Evolutionary conservation across 2,329 filamentous ascomycete species (phyloP), one percentile per base, ranked within the genome.

Genomic region (Sporothrix pallida): DNA sequence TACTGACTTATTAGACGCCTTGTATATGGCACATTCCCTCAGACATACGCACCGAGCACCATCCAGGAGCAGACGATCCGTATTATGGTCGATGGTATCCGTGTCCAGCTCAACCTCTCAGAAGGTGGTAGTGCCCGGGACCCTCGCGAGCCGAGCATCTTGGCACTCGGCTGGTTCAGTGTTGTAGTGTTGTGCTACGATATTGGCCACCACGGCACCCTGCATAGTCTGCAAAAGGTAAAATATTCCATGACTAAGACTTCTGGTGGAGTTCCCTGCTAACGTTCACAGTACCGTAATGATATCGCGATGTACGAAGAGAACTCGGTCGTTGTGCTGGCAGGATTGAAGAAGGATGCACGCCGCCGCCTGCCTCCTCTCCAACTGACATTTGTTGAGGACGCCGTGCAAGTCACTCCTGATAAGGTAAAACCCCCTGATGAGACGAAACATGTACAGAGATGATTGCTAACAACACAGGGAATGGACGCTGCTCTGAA

Each of bases 151-250:
- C 73, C 75, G 15, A 76, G 73, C 60, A 65, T 76, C 2, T 56
- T 78, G 13, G 76, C 75, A 0, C 56, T 76, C 1, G 73, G 74
- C 26, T 78, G 75, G 76, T 77, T 70, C 74, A 76, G 77, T 31
- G 74, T 78, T n/a, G 76, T 77, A 3, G 75, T 77, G 2, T 17
- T 77, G 48, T 77, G 76, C 52, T 77, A 71, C 50, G 75, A 76
- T 62, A 62, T 77, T 68, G 73, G 75, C 26, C 56, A 71, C 26
- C 69, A 74, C 1, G 52, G 60, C 31, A 75, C 72, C 1, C 71
- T 77, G 0, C n/a, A 70, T 20, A 74, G 20, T 13, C 60, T 77
- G 48, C 62, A 75, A 31, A 74, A 75, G 70, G 76, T 75, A 37
- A 52, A 69, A 13, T 7, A 8, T 20, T 13, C 10, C 7, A 12